phyloP scores from a whole-genome alignment of 371 early-diverging fungal species.

The Rhizopus arrhizus region DNA sequence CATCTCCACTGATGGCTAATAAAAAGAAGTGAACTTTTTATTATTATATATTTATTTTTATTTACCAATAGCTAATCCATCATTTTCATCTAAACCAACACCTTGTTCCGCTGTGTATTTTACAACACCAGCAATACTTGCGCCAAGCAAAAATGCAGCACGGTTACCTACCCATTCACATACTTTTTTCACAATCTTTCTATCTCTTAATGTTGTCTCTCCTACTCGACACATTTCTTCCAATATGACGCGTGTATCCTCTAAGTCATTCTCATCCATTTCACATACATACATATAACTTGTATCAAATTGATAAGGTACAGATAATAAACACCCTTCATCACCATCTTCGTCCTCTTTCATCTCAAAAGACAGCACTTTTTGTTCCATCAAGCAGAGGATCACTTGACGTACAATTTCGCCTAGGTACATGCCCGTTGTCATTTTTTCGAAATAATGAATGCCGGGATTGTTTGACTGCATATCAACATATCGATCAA shows the following conservation, averaged over 20 bases:
- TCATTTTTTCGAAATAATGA: conserved; percentile 91
- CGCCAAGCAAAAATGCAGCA: conserved; percentile 46
- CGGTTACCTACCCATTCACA: conserved; percentile 48
- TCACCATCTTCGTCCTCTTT: conserved; percentile 22
- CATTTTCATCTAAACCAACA: conserved; percentile 33
- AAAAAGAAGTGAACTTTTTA: not conserved
- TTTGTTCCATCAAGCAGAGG: conserved; percentile 71
- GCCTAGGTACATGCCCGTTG: conserved; percentile 91
- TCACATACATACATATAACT: conserved; percentile 73
- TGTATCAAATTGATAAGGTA: conserved; percentile 78
- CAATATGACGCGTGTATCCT: conserved; percentile 46
- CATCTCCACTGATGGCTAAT: conserved; percentile 50
- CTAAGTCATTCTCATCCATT: conserved; percentile 41
- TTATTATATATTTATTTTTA: not conserved
- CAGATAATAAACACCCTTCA: conserved; percentile 39
- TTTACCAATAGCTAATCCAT: conserved; percentile 43
- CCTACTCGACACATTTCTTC: conserved; percentile 49
- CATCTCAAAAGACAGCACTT: conserved; percentile 64
- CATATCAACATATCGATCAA: conserved; percentile 78
- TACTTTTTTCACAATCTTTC: conserved; percentile 47
- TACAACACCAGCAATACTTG: conserved; percentile 46
- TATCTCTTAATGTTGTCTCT: conserved; percentile 40
- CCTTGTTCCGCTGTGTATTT: conserved; percentile 40
- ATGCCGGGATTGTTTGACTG: conserved; percentile 72
- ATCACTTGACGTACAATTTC: conserved; percentile 83